These are phyloP conservation scores for Aspergillus sp. DNA, from an alignment of 2,329 filamentous ascomycete genomes.

Conservation along the genomic window DNA sequence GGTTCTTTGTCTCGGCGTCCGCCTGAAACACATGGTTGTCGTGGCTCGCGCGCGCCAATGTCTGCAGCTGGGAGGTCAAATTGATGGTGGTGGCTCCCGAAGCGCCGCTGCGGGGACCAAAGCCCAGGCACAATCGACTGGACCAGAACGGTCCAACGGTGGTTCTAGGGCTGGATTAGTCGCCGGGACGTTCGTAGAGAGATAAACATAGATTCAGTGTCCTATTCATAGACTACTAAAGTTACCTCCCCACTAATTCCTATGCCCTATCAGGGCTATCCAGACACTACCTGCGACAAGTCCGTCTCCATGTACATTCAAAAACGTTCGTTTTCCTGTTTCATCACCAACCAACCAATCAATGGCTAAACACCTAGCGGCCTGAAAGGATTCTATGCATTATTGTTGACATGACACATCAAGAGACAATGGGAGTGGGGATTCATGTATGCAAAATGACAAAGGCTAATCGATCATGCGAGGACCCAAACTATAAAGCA, in stretches of 20 bases:
- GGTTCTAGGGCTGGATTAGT: not conserved
- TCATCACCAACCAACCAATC: slow-evolving; percentile 14
- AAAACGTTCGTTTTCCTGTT: not conserved
- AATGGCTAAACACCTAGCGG: slow-evolving; percentile 2
- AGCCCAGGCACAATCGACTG: not conserved
- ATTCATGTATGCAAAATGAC: slow-evolving; percentile 19
- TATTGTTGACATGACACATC: slow-evolving; percentile 18
- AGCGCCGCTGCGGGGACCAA: slow-evolving; percentile 9
- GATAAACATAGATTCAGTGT: slow-evolving; percentile 6
- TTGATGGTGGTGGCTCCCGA: slow-evolving; percentile 2
- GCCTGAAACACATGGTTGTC: slow-evolving; percentile 9
- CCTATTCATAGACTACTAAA: slow-evolving; percentile 7
- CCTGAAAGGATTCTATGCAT: slow-evolving; percentile 11
- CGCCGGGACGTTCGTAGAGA: not conserved
- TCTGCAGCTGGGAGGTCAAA: not conserved
- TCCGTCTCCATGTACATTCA: not conserved
- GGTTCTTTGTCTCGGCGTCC: not conserved
- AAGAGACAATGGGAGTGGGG: slow-evolving; percentile 19
- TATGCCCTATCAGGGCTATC: not conserved
- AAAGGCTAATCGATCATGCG: slow-evolving; percentile 16
- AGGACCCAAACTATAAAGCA: slow-evolving; percentile 3
- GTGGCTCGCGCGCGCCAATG: slow-evolving; percentile 11
- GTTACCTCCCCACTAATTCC: not conserved
- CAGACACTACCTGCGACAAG: not conserved
- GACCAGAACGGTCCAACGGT: not conserved